Base-by-base conservation (phyloP, 306 rosid species). In the Neltuma alba region DNA sequence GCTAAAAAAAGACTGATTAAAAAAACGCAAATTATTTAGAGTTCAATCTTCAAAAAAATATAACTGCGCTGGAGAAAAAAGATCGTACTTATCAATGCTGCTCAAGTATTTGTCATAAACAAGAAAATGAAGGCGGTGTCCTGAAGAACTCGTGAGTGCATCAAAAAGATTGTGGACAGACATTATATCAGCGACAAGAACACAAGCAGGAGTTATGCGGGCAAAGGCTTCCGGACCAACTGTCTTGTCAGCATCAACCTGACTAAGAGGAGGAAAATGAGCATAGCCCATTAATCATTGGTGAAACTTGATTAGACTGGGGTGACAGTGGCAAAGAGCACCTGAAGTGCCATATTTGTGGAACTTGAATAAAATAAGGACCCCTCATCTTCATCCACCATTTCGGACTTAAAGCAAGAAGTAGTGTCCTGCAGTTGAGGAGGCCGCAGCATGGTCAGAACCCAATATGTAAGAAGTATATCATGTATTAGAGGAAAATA, bases 181-280 rank as follows among this genome's bases (percentile, higher is more conserved):
- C 72, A 92, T 90, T 64, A 92, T 72, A 83, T 95, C 97, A 41
- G 98, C 97, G 74, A 95, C 83, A 77, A 84, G 78, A 84, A 84
- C 77, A 86, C 92, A 89, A 16, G 87, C 92, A 76, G 96, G 91
- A 81, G 99, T 95, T 83, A 95, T 92, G 63, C 99, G 89, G 16
- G 94, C 90, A 85, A 95, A 95, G 79, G 99, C 97, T 81, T 92
- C 92, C 16, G 52, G 69, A 62, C 99, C 98, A 89, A 92, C 96
- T 1, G 98, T 91, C 87, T 89, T 91, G 77, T 86, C 84, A 31
- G 84, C 89, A 87, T 89, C 99, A 78, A 91, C 97, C 99, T 95
- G 75, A 76, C 0, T 8, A 38, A 37, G 65, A 50, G 72, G 44
- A 31, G 31, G 25, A 64, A 5, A 36, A 69, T 50, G 52, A 79